Percentiles rank a stretch among this genome's conserved stretches.
phyloP scores from a whole-genome alignment of 176 grass and related monocot genomes.

The Tuctoria greenei region DNA sequence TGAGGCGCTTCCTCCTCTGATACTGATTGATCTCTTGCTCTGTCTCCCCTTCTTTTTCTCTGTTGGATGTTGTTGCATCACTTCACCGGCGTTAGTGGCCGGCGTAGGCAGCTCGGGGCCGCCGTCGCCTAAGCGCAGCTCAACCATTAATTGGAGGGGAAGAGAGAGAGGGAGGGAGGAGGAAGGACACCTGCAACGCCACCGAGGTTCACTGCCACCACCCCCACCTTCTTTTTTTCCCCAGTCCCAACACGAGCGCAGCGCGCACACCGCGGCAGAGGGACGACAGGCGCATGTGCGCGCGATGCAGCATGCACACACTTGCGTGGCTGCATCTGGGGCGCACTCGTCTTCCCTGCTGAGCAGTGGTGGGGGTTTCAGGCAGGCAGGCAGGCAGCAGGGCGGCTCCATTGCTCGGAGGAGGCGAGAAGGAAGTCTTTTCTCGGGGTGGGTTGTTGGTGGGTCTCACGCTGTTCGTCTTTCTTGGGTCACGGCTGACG shows the following conservation, averaged over 20 bases:
- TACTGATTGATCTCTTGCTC: conserved; percentile 14
- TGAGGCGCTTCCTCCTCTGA: conserved; percentile 29
- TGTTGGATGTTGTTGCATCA: conserved; percentile 37
- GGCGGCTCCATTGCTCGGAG: conserved; percentile 33
- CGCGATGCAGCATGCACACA: conserved; percentile 34
- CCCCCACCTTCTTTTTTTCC: conserved; percentile 34
- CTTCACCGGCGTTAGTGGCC: not conserved
- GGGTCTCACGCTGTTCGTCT: conserved; percentile 51
- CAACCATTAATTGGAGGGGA: conserved; percentile 54
- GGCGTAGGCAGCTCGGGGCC: conserved; percentile 47
- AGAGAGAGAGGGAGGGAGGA: not conserved
- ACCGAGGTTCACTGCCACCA: conserved; percentile 27
- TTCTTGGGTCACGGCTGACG: conserved; percentile 44
- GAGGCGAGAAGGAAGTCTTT: not conserved
- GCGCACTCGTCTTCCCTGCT: conserved; percentile 34
- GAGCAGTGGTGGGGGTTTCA: not conserved
- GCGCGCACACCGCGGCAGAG: not conserved
- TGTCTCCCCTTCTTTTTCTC: not conserved
- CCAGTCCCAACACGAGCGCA: conserved; percentile 22
- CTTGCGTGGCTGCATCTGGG: conserved; percentile 46
- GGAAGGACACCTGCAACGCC: conserved; percentile 52
- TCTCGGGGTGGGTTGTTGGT: conserved; percentile 33
- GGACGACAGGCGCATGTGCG: conserved; percentile 43
- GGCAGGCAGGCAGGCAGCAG: not conserved
- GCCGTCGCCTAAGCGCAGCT: conserved; percentile 35